Evolutionary conservation across 495 filamentous ascomycete species (phyloP), one percentile per base, ranked within the genome.

Genomic region (Hypoxylon trugodes): DNA sequence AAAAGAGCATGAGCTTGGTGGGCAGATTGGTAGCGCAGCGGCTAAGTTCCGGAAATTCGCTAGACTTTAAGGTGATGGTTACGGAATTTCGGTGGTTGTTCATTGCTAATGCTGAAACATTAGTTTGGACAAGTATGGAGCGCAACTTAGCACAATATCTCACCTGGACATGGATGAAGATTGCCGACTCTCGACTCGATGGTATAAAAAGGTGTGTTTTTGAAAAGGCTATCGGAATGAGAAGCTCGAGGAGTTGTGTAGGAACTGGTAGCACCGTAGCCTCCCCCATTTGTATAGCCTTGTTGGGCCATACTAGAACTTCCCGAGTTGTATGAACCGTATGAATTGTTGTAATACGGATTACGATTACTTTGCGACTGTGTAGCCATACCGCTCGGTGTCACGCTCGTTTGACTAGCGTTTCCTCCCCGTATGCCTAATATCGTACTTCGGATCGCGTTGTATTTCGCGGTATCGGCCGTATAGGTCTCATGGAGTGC

Each of bases 1-100:
- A 95, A 69, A 92, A 96, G 10, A 97, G 79, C 87, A 97, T 91
- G 36, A 93, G 79, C 33, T 84, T 81, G 33, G 87, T 68, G 33
- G 82, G 77, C 0, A 74, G 69, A 48, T 93, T 87, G 8, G 55
- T 72, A 48, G 74, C 74, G 59, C 89, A 74, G 52, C 73, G 78
- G 48, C 79, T 68, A 9, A 86, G 79, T 1, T 74, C 70, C 10
- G 79, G 76, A 38, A 81, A 62, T 2, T 79, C 75, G 38, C 62
- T 77, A 2, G 88, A 72, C 36, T 73, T 82, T 32, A 97, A 74
- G 19, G 75, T 64, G 0, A 84, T 58, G 7, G 69, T 72, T 30
- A 84, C 75, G 6, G 83, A 84, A 53, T 89, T 81, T 21, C 88
- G 76, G 61, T 90, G 86, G 26, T 78, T 72, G n/a, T 71, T 69